Base-by-base conservation (phyloP, 331 rosid species). In the Acacia concinna region DNA sequence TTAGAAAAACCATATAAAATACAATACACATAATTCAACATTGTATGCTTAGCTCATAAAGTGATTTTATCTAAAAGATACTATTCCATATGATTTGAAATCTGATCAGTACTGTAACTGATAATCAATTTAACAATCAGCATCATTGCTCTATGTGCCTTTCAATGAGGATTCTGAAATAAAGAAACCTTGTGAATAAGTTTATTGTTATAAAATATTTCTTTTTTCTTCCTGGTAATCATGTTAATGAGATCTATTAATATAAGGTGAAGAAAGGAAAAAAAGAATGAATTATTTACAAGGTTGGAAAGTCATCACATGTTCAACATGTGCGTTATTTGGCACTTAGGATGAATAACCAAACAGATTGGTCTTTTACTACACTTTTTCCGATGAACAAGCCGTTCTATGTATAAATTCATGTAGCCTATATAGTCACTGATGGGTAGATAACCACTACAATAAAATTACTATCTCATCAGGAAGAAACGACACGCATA, bases 111-210 rank as follows among this genome's bases (percentile, higher is more conserved):
- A 51, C 13, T 40, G 71, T 32, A 74, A 74, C 32, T 15, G 56
- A 44, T 18, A 64, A 23, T 64, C 70, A 18, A 64, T 10, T 64
- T 34, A 64, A n/a, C 44, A 64, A 40, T 17, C 2, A 31, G 70
- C 44, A 32, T 32, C 69, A 32, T 64, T 31, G 15, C 43, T 31
- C 31, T 14, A 65, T 14, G 10, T 47, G 32, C 20, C 18, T 51
- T 74, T 66, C 70, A n/a, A 21, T 28, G 3, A 21, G 30, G 41
- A 65, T 4, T 6, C 23, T 49, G 47, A 63, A 25, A 40, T 28
- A 21, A 64, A 60, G 79, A 28, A 73, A 73, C 64, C 18, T 73
- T 67, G 23, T 12, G 60, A 64, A 63, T 65, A 41, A 79, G 28
- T 49, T 75, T 6, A 41, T 31, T 66, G 14, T 31, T 56, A 67